Evolutionary conservation across 108 stramenopile species (phyloP).

Genomic region (Epipyxis sp.): DNA sequence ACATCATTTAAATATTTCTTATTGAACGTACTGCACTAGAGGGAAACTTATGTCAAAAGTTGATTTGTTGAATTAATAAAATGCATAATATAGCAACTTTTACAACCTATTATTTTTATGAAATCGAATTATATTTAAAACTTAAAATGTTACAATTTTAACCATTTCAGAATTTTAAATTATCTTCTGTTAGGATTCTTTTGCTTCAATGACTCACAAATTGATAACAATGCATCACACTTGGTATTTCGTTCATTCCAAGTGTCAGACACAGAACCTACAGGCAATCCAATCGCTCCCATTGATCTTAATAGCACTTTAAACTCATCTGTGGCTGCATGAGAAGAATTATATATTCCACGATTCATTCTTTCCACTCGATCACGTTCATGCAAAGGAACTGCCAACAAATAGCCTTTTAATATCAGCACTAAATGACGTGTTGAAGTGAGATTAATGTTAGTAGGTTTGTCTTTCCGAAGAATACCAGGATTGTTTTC

Average conservation of each 20-base stretch:
- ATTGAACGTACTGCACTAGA: no score
- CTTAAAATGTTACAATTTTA: no score
- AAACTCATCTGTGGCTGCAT: background rate
- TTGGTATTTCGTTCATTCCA: background rate
- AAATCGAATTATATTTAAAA: no score
- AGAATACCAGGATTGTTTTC: background rate
- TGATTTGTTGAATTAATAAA: no score
- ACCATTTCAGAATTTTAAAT: no score
- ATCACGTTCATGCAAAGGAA: background rate
- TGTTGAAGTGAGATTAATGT: background rate
- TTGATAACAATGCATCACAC: slow-evolving; percentile 9
- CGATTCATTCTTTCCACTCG: background rate
- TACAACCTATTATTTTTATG: no score
- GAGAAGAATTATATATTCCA: background rate
- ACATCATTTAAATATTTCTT: no score
- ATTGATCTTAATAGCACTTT: background rate
- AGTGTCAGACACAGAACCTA: background rate
- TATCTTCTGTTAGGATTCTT: no score
- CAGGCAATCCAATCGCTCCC: background rate
- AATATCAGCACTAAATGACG: background rate
- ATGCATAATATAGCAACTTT: no score
- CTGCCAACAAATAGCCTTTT: background rate
- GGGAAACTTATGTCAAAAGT: no score
- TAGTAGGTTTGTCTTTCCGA: background rate
- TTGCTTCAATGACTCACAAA: no score